Evolutionary conservation across 768 basidiomycete species (phyloP), one percentile per base, ranked within the genome.

Genomic region (Suillus plorans): DNA sequence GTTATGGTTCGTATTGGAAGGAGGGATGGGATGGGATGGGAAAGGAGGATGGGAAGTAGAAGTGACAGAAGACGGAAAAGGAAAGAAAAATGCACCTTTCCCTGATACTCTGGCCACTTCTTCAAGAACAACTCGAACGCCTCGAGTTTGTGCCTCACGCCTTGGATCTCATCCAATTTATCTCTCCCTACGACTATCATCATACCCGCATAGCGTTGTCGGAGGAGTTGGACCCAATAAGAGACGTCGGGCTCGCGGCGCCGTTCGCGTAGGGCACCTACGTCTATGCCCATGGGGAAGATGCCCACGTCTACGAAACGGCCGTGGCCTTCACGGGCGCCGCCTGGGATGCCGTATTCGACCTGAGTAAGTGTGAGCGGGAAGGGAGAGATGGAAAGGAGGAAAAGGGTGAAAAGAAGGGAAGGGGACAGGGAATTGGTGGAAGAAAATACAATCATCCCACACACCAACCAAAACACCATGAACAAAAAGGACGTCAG

Each of bases 281-380:
- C 91, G 71, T 95, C 93, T 63, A 95, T 94, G 7, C 94, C 92
- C 87, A 94, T 94, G 0, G 93, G 91, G 73, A 94, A 92, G n/a
- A 91, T 90, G 1, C 89, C 91, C 16, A 94, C 92, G 69, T 94
- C 91, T 28, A 94, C 89, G 69, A 94, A 92, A 5, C 89, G 80
- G 0, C 86, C 84, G 41, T 78, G 79, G 34, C 58, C 58, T 59
- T 59, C 58, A 3, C 58, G 58, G 9, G 58, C 41, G 18, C 58
- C 58, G 6, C 58, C 58, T 25, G 58, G 41, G 41, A 59, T 31
- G 5, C 58, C 58, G 14, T 59, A 59, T 42, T 59, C 58, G 2
- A 59, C 58, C 58, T 59, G 58, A 4, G 53, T 12, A 12, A 10
- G 34, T 12, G 34, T 55, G 20, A 36, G 20, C 18, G 18, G 18